Base-by-base conservation (phyloP, 2,329 filamentous ascomycete genomes). In the Xylaria sp. region DNA sequence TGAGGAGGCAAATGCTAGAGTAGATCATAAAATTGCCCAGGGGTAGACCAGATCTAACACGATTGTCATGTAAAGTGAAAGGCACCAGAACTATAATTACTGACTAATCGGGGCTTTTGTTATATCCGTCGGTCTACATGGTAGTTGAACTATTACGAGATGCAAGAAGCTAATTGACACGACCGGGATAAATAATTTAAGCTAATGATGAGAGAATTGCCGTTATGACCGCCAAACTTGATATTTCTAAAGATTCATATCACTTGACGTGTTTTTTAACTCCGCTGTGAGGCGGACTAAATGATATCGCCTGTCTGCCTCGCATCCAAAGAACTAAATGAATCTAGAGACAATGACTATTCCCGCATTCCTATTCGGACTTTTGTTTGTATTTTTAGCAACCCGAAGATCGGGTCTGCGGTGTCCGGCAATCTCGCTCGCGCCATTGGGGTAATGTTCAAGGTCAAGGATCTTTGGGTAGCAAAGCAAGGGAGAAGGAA, bases 321-420 rank as follows among this genome's bases (percentile, higher is more conserved):
- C 10, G 25, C 8, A 54, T 20, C 32, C 52, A 4, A 13, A 4
- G 46, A 50, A 20, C 20, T 20, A 50, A 50, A 50, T 50, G 12
- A 50, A 37, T 15, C n/a, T 34, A 8, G n/a, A 34, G 18, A 3
- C 37, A 6, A 55, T 10, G 37, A n/a, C 8, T 37, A 55, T 37
- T 18, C n/a, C 28, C 10, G 37, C 8, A 55, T 55, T 56, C 32
- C n/a, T 20, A 13, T 23, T 56, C 9, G 52, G 20, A 56, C 20
- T 46, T 46, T 6, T 23, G 3, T 39, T 23, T 23, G 32, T 56
- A 56, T 56, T 56, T 56, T 56, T 56, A 56, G 52, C 32, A 23
- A 20, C 32, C n/a, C 20, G 25, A 18, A 32, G 23, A 52, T 52
- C 25, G 50, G 50, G 28, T 52, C 13, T 28, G 28, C 28, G 39